These are phyloP conservation scores for Hypoxylon sp. DNA, from an alignment of 2,329 filamentous ascomycete species.

Conservation along the genomic window DNA sequence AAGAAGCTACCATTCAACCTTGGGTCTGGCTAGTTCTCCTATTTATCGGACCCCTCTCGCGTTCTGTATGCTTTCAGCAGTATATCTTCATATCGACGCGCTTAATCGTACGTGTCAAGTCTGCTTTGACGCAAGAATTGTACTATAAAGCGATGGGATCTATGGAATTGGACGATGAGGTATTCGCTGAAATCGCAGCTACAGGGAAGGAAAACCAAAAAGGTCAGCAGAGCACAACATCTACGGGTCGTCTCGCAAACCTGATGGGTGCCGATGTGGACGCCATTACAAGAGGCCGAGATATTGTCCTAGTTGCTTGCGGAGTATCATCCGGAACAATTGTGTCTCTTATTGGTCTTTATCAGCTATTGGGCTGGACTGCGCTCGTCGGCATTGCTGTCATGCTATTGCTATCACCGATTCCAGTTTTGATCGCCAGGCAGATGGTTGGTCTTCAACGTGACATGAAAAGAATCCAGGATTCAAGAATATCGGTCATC, in stretches of 20 bases:
- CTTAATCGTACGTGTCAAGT: constrained; percentile 64
- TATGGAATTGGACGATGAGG: constrained; percentile 65
- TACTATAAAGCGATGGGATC: constrained; percentile 64
- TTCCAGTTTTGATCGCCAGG: constrained; percentile 59
- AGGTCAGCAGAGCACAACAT: constrained; percentile 50
- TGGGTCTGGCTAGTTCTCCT: constrained; percentile 64
- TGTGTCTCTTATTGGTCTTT: constrained; percentile 61
- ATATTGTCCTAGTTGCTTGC: constrained; percentile 57
- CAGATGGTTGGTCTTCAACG: constrained; percentile 60
- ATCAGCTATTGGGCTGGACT: constrained; percentile 64
- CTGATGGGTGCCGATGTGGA: constrained; percentile 68
- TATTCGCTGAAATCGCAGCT: constrained; percentile 50
- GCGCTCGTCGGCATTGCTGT: constrained; percentile 61
- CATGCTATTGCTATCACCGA: constrained; percentile 57
- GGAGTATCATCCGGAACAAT: constrained; percentile 58
- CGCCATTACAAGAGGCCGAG: constrained; percentile 60
- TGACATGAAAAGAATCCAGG: constrained; percentile 63
- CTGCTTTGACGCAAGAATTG: constrained; percentile 65
- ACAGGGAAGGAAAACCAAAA: constrained; percentile 40
- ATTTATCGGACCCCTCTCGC: constrained; percentile 58
- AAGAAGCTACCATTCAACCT: constrained; percentile 55
- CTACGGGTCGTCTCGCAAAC: constrained; percentile 62
- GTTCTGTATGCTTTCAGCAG: constrained; percentile 62
- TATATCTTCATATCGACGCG: constrained; percentile 66
- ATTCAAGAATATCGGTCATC: constrained; percentile 64